These are phyloP conservation scores for Lecanicillium sp. DNA, from an alignment of 2,329 filamentous ascomycete species.

Conservation along the genomic window DNA sequence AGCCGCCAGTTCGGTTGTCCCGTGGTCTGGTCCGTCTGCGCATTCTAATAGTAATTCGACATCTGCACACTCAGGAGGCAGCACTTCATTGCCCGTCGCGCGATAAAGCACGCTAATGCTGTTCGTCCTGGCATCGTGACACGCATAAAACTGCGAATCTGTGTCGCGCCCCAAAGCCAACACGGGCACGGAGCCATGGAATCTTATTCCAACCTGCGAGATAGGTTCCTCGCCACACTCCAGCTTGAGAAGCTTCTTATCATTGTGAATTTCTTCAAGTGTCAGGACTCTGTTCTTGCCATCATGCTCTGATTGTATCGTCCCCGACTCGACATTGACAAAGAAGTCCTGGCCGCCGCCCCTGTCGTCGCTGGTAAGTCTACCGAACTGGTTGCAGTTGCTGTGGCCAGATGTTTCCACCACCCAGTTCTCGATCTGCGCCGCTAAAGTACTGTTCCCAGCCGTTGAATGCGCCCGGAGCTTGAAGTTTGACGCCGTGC, in stretches of 20 bases:
- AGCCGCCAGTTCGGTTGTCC: background rate
- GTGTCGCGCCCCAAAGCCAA: background rate
- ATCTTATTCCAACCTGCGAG: conserved; percentile 3
- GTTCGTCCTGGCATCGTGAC: background rate
- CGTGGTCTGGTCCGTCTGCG: background rate
- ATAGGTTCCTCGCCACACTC: background rate
- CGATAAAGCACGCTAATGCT: background rate
- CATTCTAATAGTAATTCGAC: conserved; percentile 4
- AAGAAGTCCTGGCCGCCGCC: background rate
- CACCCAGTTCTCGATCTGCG: background rate
- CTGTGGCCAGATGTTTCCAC: background rate
- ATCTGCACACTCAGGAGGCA: background rate
- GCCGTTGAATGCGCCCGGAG: background rate
- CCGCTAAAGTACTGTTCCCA: background rate
- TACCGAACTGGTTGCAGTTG: background rate
- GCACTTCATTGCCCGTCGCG: background rate
- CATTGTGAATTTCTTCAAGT: background rate
- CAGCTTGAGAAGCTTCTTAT: background rate
- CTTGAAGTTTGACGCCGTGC: background rate
- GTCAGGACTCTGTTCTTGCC: background rate
- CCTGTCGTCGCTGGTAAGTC: background rate
- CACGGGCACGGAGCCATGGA: background rate
- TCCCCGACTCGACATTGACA: conserved; percentile 1
- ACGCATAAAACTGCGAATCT: conserved; percentile 7
- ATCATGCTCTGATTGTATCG: background rate